Percentiles rank a stretch among this genome's conserved stretches.
Conservation (phyloP, 2,329 filamentous ascomycete genomes). For the Ophiostoma fasciatum region DNA sequence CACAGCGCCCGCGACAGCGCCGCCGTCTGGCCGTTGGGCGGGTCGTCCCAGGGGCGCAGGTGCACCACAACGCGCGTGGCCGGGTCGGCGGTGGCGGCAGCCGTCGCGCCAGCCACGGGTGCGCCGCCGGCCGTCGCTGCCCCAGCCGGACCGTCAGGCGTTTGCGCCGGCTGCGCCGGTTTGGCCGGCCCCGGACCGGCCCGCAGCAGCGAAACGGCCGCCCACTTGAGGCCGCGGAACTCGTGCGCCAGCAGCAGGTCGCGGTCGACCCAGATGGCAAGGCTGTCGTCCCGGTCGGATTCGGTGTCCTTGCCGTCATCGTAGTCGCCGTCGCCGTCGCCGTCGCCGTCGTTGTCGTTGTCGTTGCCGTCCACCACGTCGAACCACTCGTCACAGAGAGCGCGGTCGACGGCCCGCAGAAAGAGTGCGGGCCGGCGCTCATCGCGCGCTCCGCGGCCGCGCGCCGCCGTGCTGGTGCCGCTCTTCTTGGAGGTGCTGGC, state of each 20-base stretch:
- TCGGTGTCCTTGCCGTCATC: background rate
- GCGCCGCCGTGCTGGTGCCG: constrained; percentile 60
- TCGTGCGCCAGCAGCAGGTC: constrained; percentile 59
- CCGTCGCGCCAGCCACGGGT: background rate
- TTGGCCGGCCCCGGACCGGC: constrained; percentile 59
- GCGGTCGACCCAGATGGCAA: constrained; percentile 75
- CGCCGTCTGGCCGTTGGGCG: constrained; percentile 65
- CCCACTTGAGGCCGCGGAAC: constrained; percentile 63
- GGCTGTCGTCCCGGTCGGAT: constrained; percentile 25
- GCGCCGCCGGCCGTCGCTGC: constrained; percentile 16
- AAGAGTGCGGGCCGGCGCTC: constrained; percentile 56
- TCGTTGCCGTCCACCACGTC: constrained; percentile 35
- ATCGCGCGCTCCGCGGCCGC: constrained; percentile 38
- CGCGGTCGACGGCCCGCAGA: constrained; percentile 62
- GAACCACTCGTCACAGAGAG: constrained; percentile 60
- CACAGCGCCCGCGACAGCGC: constrained; percentile 70
- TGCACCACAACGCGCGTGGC: constrained; percentile 60
- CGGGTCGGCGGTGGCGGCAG: constrained; percentile 26
- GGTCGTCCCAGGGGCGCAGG: constrained; percentile 67
- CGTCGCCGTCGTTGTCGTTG: background rate
- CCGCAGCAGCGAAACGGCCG: constrained; percentile 70
- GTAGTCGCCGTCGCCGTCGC: constrained; percentile 18
- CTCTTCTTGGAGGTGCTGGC: constrained; percentile 67
- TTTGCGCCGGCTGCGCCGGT: constrained; percentile 17
- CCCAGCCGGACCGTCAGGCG: constrained; percentile 16